A percentile compares a stretch with the other conserved stretches of the same genome.
Evolutionary conservation across 2,329 filamentous ascomycete genomes (phyloP).

Genomic region (Claviceps sp.): DNA sequence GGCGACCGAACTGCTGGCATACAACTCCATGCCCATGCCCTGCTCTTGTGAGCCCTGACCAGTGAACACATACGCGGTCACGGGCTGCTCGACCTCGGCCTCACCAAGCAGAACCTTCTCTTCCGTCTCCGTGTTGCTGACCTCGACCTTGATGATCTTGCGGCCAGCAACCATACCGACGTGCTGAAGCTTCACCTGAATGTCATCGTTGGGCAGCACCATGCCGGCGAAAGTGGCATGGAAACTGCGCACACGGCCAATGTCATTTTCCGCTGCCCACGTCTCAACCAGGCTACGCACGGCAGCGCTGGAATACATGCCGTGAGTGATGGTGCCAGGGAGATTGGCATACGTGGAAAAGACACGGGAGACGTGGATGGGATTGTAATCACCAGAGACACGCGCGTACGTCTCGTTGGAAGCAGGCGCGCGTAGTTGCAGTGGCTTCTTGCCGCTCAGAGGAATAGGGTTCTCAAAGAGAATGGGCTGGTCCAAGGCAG

Average conservation of each 20-base stretch:
- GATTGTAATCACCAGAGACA: slow-evolving; percentile 97
- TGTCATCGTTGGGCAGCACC: slow-evolving; percentile 92
- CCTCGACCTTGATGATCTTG: slow-evolving; percentile 99
- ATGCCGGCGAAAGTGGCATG: slow-evolving; percentile 95
- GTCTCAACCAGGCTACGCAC: slow-evolving; percentile 94
- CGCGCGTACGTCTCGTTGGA: slow-evolving; percentile 97
- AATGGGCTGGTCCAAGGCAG: slow-evolving; percentile 87
- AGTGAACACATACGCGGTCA: slow-evolving; percentile 94
- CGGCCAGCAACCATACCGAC: slow-evolving; percentile 95
- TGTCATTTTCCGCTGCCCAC: slow-evolving; percentile 97
- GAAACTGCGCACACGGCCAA: slow-evolving; percentile 94
- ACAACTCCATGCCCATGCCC: slow-evolving; percentile 99
- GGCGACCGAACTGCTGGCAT: slow-evolving; percentile 82
- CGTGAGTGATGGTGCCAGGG: slow-evolving; percentile 93
- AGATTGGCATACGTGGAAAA: slow-evolving; percentile 94
- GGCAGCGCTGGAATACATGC: slow-evolving; percentile 97
- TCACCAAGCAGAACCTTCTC: slow-evolving; percentile 93
- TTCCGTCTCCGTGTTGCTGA: slow-evolving; percentile 86
- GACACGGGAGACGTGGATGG: slow-evolving; percentile 93
- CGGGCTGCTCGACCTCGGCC: slow-evolving; percentile 94
- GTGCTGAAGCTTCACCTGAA: slow-evolving; percentile 90
- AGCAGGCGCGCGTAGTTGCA: slow-evolving; percentile 79
- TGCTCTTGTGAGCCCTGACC: slow-evolving; percentile 98
- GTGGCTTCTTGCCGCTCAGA: slow-evolving; percentile 78
- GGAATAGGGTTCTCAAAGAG: slow-evolving; percentile 97